Evolutionary conservation across 768 basidiomycete species (phyloP).

Genomic region (Lactarius sanguifluus): DNA sequence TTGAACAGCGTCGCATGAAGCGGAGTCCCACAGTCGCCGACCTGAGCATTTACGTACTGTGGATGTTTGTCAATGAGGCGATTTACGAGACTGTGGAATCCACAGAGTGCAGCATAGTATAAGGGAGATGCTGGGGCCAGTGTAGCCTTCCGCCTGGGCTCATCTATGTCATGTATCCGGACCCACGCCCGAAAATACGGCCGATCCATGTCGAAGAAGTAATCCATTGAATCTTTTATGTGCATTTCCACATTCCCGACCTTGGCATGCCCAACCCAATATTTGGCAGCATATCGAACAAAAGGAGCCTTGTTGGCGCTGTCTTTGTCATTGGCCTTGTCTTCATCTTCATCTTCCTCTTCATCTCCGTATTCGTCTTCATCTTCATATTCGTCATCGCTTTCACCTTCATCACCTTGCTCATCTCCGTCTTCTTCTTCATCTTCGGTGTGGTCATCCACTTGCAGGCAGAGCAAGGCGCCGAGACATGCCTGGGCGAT

Average conservation of each 20-base stretch:
- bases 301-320: background rate
- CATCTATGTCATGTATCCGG: background rate
- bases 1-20: background rate
- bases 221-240: background rate
- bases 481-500: conserved; percentile 3
- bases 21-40: background rate
- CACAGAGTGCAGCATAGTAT: background rate
- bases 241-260: background rate
- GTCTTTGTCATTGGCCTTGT: too few relatives aligned
- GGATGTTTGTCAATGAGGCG: background rate
- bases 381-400: too few relatives aligned
- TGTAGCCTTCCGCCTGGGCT: too few relatives aligned
- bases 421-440: too few relatives aligned
- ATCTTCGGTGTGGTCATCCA: background rate
- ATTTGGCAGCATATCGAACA: background rate
- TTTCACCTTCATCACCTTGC: too few relatives aligned
- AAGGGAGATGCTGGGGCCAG: background rate
- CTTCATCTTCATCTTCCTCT: too few relatives aligned
- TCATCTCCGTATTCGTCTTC: too few relatives aligned
- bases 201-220: background rate
- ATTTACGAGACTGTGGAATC: background rate
- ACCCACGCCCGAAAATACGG: background rate
- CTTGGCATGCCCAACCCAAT: background rate
- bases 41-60: background rate
- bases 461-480: background rate